Evolutionary conservation across 345 rosid genomes (phyloP).

Genomic region (Corchorus olitorius): DNA sequence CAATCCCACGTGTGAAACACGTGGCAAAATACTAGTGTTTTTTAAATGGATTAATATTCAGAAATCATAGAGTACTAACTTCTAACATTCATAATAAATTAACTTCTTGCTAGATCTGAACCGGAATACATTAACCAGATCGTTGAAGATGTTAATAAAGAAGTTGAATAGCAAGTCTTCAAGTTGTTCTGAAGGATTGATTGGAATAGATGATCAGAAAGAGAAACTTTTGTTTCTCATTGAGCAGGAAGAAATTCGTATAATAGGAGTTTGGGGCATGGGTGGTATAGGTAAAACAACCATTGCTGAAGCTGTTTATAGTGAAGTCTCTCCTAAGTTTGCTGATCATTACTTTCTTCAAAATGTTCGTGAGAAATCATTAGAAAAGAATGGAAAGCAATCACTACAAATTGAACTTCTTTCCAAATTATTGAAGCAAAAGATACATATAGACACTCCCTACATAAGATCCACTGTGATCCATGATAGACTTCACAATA

Average conservation of each 20-base stretch:
- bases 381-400: not conserved
- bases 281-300: conserved; percentile 4
- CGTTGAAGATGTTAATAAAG: not conserved
- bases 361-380: not conserved
- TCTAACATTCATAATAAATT: no score
- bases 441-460: not conserved
- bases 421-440: not conserved
- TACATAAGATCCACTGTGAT: not conserved
- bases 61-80: no score
- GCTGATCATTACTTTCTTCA: not conserved
- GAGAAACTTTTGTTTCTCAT: not conserved
- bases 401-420: not conserved
- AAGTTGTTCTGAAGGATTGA: not conserved
- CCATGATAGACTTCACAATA: not conserved
- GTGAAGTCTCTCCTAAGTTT: not conserved
- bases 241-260: not conserved
- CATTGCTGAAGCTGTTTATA: not conserved
- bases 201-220: not conserved
- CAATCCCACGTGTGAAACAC: no score
- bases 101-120: not conserved
- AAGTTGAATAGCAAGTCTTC: not conserved
- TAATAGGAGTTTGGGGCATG: not conserved
- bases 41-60: no score
- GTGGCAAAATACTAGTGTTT: no score
- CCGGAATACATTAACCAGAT: not conserved